Evolutionary conservation across 2,329 filamentous ascomycete genomes (phyloP).

Genomic region (Arthrobotrys conoides): DNA sequence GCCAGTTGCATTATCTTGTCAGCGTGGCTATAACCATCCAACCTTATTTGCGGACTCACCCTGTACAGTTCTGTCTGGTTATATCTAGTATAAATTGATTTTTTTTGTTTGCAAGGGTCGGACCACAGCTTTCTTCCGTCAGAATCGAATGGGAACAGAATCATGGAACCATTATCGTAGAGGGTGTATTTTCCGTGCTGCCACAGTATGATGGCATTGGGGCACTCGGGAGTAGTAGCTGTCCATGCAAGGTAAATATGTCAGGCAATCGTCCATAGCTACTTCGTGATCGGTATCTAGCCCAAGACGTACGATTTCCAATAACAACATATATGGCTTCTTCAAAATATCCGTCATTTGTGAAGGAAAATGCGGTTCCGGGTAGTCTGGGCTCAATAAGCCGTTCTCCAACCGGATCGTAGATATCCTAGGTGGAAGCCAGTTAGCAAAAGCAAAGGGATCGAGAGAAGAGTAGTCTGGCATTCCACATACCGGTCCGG

Average conservation of each 20-base stretch:
- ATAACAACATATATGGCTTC: slow-evolving; percentile 79
- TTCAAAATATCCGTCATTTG: slow-evolving; percentile 77
- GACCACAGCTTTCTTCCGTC: slow-evolving; percentile 79
- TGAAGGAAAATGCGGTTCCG: slow-evolving; percentile 82
- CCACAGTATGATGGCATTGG: slow-evolving; percentile 78
- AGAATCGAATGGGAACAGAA: slow-evolving; percentile 74
- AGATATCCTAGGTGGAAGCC: slow-evolving; percentile 73
- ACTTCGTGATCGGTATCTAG: not conserved
- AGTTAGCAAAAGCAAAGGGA: not conserved
- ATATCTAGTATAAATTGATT: slow-evolving; percentile 76
- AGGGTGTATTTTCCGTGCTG: slow-evolving; percentile 77
- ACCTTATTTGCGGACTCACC: slow-evolving; percentile 67
- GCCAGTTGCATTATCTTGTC: not conserved
- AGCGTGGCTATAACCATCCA: not conserved
- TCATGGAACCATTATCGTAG: slow-evolving; percentile 73
- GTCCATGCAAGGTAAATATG: slow-evolving; percentile 7
- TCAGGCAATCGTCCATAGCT: slow-evolving; percentile 53
- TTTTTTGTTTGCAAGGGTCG: slow-evolving; percentile 74
- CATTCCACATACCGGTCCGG: slow-evolving; percentile 74
- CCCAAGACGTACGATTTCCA: slow-evolving; percentile 74
- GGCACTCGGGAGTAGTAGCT: slow-evolving; percentile 75
- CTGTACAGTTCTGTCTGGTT: slow-evolving; percentile 76
- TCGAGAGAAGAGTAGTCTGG: not conserved
- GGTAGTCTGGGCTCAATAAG: slow-evolving; percentile 77
- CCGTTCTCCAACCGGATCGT: slow-evolving; percentile 76